Evolutionary conservation across 805 yeast species (phyloP).

Genomic region (Ogataea pignaliae): DNA sequence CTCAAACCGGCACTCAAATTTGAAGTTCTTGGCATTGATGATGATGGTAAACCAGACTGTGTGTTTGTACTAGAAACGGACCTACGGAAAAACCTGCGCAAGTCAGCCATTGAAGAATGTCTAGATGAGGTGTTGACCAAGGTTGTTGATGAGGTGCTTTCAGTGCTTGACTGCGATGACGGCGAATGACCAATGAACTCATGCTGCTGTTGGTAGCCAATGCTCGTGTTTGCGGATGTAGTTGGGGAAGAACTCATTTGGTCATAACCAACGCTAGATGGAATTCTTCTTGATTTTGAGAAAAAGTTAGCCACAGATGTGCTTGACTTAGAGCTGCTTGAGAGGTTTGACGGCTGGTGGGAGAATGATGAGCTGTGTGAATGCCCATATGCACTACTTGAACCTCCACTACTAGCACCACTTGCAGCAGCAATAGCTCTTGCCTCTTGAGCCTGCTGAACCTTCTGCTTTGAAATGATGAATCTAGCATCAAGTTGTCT

Average conservation of each 20-base stretch:
- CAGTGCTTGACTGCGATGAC: slow-evolving; percentile 28
- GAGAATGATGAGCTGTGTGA: slow-evolving; percentile 6
- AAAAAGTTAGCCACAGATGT: slow-evolving; percentile 50
- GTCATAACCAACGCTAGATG: slow-evolving; percentile 26
- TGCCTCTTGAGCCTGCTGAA: slow-evolving; percentile 51
- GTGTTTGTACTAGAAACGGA: slow-evolving; percentile 17
- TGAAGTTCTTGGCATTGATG: slow-evolving; percentile 27
- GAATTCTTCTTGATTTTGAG: slow-evolving; percentile 38
- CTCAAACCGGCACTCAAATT: slow-evolving; percentile 33
- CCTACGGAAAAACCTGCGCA: slow-evolving; percentile 67
- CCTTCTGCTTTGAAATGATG: slow-evolving; percentile 74
- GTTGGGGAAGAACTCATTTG: slow-evolving; percentile 29
- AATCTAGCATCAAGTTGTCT: slow-evolving; percentile 79
- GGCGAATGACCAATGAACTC: slow-evolving; percentile 28
- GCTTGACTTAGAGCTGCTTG: slow-evolving; percentile 32
- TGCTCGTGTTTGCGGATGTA: neutral
- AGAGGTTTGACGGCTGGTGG: slow-evolving; percentile 3
- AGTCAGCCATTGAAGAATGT: slow-evolving; percentile 76
- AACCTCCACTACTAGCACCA: neutral
- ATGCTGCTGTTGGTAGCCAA: slow-evolving; percentile 30
- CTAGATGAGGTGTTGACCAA: slow-evolving; percentile 37
- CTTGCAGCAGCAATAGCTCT: slow-evolving; percentile 24
- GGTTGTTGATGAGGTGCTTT: slow-evolving; percentile 10
- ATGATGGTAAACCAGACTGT: slow-evolving; percentile 12
- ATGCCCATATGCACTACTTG: neutral